Evolutionary conservation across 2,329 filamentous ascomycete genomes (phyloP).

Genomic region (Mariannaea elegans): DNA sequence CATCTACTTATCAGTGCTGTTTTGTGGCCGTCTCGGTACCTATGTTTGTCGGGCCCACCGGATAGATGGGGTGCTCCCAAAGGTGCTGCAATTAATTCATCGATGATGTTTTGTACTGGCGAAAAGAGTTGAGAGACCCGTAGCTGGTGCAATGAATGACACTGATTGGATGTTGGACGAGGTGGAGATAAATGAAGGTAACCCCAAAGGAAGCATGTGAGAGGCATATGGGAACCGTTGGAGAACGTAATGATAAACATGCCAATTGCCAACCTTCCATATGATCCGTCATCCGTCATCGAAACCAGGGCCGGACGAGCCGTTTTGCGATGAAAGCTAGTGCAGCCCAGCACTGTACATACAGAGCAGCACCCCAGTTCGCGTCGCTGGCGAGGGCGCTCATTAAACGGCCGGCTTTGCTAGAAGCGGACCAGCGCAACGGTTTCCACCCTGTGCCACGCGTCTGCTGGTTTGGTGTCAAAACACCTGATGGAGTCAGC

Average conservation of each 20-base stretch:
- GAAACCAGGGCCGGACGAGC: slow-evolving; percentile 29
- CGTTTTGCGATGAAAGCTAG: slow-evolving; percentile 12
- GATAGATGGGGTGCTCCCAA: slow-evolving; percentile 22
- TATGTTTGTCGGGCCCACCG: slow-evolving; percentile 27
- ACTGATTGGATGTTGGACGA: not conserved
- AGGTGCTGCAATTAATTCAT: slow-evolving; percentile 4
- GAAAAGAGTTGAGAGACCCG: not conserved
- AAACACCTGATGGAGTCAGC: slow-evolving; percentile 19
- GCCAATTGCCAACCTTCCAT: not conserved
- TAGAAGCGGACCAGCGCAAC: slow-evolving; percentile 34
- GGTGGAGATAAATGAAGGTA: not conserved
- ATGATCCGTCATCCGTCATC: slow-evolving; percentile 8
- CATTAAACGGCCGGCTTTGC: slow-evolving; percentile 33
- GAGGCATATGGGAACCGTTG: slow-evolving; percentile 4
- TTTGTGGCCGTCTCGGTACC: slow-evolving; percentile 30
- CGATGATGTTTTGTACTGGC: not conserved
- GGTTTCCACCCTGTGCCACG: slow-evolving; percentile 36
- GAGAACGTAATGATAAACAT: slow-evolving; percentile 8
- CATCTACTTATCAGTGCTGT: slow-evolving; percentile 38
- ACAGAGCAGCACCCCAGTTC: slow-evolving; percentile 5
- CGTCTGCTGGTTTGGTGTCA: slow-evolving; percentile 33
- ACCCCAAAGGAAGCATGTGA: slow-evolving; percentile 6
- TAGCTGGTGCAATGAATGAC: not conserved
- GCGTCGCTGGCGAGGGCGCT: slow-evolving; percentile 17
- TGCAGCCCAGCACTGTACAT: not conserved